Evolutionary conservation across 2,329 filamentous ascomycete species (phyloP).

Genomic region (Fusarium continuum): DNA sequence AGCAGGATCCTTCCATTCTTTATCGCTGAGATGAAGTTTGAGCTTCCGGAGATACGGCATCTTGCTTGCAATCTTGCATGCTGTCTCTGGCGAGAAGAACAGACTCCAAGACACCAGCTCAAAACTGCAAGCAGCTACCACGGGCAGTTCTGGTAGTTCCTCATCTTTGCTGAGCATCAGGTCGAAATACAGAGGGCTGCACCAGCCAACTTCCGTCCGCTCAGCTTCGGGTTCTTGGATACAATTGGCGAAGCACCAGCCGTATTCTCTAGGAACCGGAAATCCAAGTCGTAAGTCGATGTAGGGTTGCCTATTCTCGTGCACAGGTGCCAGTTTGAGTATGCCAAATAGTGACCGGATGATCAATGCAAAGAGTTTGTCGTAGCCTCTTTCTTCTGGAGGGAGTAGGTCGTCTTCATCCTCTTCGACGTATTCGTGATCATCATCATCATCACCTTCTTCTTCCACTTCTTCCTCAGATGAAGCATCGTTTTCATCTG

Average conservation of each 20-base stretch:
- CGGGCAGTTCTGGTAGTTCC: slow-evolving; percentile 1
- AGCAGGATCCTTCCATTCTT: neutral
- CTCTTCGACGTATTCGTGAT: neutral
- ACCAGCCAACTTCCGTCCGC: neutral
- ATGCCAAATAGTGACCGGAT: neutral
- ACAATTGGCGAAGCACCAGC: neutral
- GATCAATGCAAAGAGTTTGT: neutral
- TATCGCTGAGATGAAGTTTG: slow-evolving; percentile 12
- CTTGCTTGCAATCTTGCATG: neutral
- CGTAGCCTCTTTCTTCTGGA: slow-evolving; percentile 4
- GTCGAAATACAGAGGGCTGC: neutral
- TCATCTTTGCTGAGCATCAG: neutral
- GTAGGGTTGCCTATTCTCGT: slow-evolving; percentile 4
- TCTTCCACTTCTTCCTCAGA: neutral
- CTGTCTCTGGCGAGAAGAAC: neutral
- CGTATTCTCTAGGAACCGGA: slow-evolving; percentile 5
- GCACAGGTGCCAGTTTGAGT: slow-evolving; percentile 1
- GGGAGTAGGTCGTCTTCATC: neutral
- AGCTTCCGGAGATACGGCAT: slow-evolving; percentile 3
- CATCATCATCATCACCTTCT: neutral
- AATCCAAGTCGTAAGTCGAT: slow-evolving; percentile 3
- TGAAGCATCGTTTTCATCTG: neutral
- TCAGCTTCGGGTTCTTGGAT: slow-evolving; percentile 5
- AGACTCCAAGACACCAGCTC: slow-evolving; percentile 14
- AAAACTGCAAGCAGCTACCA: slow-evolving; percentile 3